A percentile compares a stretch with the other conserved stretches of the same genome.
phyloP scores from a whole-genome alignment of 2,329 filamentous ascomycete genomes.

The Chaetomiaceae sp. region DNA sequence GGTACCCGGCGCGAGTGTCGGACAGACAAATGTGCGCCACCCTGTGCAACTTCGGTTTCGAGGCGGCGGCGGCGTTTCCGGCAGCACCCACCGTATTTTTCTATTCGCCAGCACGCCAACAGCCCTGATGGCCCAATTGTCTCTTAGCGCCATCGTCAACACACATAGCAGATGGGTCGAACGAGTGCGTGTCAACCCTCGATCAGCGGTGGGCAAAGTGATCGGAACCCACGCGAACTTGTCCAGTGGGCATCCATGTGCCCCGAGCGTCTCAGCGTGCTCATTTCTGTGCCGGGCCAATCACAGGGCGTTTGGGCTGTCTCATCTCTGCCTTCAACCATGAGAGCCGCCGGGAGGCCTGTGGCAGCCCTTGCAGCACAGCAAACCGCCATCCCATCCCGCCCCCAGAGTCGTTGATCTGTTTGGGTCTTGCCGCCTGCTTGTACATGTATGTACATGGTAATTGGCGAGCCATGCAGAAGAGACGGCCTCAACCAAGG shows the following conservation, averaged over 20 bases:
- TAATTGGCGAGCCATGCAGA: conserved; percentile 15
- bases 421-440: conserved; percentile 16
- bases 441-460: no score
- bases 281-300: conserved; percentile 14
- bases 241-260: conserved; percentile 5
- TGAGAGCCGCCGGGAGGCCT: conserved; percentile 3
- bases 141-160: no score
- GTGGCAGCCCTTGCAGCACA: conserved; percentile 16
- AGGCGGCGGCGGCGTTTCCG: not conserved
- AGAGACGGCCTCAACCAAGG: conserved; percentile 19
- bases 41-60: not conserved
- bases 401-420: conserved; percentile 10
- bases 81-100: not conserved
- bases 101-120: not conserved
- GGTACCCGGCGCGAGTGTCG: conserved; percentile 18
- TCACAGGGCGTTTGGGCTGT: not conserved
- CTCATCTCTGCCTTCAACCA: conserved; percentile 11
- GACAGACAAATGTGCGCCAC: not conserved
- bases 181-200: no score
- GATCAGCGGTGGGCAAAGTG: not conserved
- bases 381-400: conserved; percentile 12
- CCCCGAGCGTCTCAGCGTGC: conserved; percentile 10
- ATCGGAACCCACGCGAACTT: not conserved
- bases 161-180: no score
- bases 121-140: not conserved